Base-by-base conservation (phyloP, 176 grass and related monocot genomes). In the Aegilops umbellulata region DNA sequence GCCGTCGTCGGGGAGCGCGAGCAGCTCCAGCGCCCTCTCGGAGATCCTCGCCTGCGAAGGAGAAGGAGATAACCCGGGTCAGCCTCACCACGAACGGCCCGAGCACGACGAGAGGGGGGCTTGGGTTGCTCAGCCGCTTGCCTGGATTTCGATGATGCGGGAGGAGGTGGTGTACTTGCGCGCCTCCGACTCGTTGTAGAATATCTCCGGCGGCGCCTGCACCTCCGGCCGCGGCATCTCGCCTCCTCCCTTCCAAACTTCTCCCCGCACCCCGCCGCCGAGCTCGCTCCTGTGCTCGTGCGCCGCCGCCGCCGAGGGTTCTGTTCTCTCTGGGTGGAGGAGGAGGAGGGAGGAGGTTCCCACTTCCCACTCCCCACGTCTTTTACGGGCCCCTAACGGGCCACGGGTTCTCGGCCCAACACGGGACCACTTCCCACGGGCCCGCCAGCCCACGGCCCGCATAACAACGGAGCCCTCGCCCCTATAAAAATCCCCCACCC, bases 91-190 rank as follows among this genome's bases (percentile, higher is more conserved):
- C 12, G 22, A 60, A 58, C 12, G 1, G 19, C n/a, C 79, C 0
- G 55, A 60, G 64, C 86, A 27, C 58, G 24, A 65, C 14, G 57
- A 41, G 12, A 35, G 8, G 65, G 4, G 65, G 4, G 65, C 20
- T 38, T 35, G 12, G 32, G 2, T n/a, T n/a, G n/a, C n/a, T n/a
- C n/a, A n/a, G n/a, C 55, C 8, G 69, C 78, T 23, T 79, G 89
- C 95, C 79, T 98, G 96, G 87, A 98, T 95, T 87, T 98, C 96
- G 70, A 98, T 92, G 84, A 98, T 98, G 22, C 96, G 96, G 27
- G 96, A 98, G 44, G 93, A 98, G 74, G 96, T 98, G 31, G 96
- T 98, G 87, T 98, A 98, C 72, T 98, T 98, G 20, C 93, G 93
- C 16, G 96, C 93, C 91, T 98, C 96, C 69, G 90, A 53, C 36